These are phyloP conservation scores for Rhizopus delemar DNA, from an alignment of 371 early-diverging fungal species.

Conservation along the genomic window DNA sequence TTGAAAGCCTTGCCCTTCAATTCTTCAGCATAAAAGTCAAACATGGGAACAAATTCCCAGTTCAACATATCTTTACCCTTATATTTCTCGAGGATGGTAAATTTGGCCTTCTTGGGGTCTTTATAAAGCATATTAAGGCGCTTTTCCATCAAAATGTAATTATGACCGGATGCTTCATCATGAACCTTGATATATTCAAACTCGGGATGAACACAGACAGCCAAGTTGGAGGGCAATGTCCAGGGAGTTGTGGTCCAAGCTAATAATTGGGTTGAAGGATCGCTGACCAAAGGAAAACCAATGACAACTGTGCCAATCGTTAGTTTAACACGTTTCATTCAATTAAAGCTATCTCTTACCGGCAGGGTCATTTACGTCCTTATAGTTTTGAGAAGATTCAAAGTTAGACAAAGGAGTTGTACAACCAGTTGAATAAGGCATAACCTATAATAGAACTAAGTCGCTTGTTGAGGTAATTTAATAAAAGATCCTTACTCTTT, in stretches of 20 bases:
- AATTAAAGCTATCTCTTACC: conserved; percentile 42
- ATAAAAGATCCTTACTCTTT: conserved; percentile 50
- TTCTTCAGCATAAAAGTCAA: conserved; percentile 78
- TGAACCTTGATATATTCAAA: conserved; percentile 96
- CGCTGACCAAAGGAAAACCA: conserved; percentile 90
- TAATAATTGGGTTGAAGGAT: conserved; percentile 80
- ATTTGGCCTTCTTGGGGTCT: conserved; percentile 94
- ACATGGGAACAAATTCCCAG: conserved; percentile 91
- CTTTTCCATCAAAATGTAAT: conserved; percentile 86
- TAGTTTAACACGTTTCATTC: not conserved
- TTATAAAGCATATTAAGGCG: conserved; percentile 90
- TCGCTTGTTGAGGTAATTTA: not conserved
- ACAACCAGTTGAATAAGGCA: conserved; percentile 99
- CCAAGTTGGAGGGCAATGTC: conserved; percentile 99
- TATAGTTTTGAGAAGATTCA: conserved; percentile 99
- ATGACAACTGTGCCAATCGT: conserved; percentile 69
- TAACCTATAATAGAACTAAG: conserved; percentile 61
- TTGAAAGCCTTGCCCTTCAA: conserved; percentile 85
- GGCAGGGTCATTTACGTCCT: conserved; percentile 98
- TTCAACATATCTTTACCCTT: conserved; percentile 89
- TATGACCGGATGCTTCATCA: conserved; percentile 75
- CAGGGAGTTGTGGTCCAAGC: conserved; percentile 99
- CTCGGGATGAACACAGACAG: conserved; percentile 91
- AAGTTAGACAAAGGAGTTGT: conserved; percentile 98
- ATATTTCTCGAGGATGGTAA: conserved; percentile 77